These are phyloP conservation scores for Chaetomium sp. DNA, from an alignment of 2,329 filamentous ascomycete genomes.

Conservation along the genomic window DNA sequence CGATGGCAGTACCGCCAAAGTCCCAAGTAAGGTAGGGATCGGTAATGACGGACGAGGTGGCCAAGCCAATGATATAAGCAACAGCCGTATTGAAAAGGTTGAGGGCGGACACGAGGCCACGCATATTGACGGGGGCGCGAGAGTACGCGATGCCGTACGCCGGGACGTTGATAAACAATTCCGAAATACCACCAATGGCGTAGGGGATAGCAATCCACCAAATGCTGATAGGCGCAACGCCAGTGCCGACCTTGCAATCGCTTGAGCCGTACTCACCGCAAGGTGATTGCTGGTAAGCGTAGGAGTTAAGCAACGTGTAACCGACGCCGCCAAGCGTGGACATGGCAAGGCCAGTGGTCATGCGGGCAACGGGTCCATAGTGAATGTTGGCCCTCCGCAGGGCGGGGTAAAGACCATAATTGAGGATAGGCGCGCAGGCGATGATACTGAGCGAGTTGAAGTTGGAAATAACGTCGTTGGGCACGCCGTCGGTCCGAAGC, in stretches of 20 bases:
- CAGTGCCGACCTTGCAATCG: constrained; percentile 30
- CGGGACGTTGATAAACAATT: constrained; percentile 46
- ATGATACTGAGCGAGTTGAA: constrained; percentile 47
- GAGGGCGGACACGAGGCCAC: constrained; percentile 43
- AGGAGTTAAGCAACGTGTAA: constrained; percentile 37
- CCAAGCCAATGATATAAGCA: constrained; percentile 40
- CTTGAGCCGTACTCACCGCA: constrained; percentile 36
- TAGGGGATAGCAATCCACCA: constrained; percentile 53
- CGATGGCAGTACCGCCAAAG: constrained; percentile 42
- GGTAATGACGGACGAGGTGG: constrained; percentile 38
- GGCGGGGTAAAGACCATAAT: constrained; percentile 41
- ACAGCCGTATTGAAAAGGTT: constrained; percentile 43
- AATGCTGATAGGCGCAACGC: constrained; percentile 41
- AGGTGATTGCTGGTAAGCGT: constrained; percentile 36
- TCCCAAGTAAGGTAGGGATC: constrained; percentile 46
- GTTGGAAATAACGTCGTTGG: constrained; percentile 44
- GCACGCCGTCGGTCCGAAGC: constrained; percentile 42
- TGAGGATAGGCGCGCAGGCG: constrained; percentile 39
- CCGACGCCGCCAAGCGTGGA: constrained; percentile 40
- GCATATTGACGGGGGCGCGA: constrained; percentile 45
- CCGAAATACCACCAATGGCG: constrained; percentile 43
- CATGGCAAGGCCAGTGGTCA: constrained; percentile 45
- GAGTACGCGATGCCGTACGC: constrained; percentile 48
- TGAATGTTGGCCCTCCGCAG: constrained; percentile 36
- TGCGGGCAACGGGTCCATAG: constrained; percentile 43